phyloP scores from a whole-genome alignment of 441 rosid species.

The Corymbia calophylla region DNA sequence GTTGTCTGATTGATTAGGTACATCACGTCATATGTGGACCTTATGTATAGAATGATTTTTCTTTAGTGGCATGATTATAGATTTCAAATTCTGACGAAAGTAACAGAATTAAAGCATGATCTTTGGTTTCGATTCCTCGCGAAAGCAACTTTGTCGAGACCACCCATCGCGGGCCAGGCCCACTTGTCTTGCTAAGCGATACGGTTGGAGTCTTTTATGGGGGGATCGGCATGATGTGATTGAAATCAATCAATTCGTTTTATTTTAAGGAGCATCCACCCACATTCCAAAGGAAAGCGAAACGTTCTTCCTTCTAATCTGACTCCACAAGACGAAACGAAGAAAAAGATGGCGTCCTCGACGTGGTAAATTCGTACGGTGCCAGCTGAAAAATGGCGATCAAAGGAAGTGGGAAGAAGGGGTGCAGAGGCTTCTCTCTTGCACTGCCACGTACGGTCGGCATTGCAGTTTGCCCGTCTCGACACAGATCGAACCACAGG shows the following conservation, averaged over 20 bases:
- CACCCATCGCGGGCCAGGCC: not conserved
- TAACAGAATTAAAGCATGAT: too few species aligned
- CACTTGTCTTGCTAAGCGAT: not conserved
- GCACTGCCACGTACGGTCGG: not conserved
- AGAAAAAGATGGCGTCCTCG: not conserved
- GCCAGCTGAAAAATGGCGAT: not conserved
- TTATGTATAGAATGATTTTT: not conserved
- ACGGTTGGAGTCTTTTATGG: not conserved
- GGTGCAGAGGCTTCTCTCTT: not conserved
- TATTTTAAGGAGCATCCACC: not conserved
- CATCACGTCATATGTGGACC: not conserved
- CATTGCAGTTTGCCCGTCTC: not conserved
- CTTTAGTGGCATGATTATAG: not conserved
- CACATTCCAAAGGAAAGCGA: not conserved
- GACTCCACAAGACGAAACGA: not conserved
- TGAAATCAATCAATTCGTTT: not conserved
- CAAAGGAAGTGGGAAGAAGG: not conserved
- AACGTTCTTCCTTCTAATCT: not conserved
- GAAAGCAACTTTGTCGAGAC: not conserved
- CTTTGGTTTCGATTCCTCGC: not conserved
- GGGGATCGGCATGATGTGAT: not conserved
- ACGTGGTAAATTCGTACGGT: not conserved
- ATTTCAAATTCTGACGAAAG: not conserved
- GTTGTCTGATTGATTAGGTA: not conserved
- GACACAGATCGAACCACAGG: too few species aligned